Conservation (phyloP, 495 filamentous ascomycete genomes). For the Aspergillus sclerotioniger region DNA sequence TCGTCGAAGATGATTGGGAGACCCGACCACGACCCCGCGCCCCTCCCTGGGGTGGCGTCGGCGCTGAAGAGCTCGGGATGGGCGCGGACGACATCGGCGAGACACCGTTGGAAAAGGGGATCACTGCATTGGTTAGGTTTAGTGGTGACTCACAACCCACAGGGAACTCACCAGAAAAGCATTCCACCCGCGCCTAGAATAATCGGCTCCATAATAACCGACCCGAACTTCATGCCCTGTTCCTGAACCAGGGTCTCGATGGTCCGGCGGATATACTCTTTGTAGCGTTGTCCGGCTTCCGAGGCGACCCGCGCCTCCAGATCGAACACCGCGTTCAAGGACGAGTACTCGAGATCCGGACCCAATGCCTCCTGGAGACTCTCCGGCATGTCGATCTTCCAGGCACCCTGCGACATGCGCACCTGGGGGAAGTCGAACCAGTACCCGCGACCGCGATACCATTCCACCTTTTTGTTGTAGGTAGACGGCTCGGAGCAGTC, state of each 20-base stretch:
- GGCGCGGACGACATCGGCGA: conserved; percentile 61
- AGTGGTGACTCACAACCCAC: neutral
- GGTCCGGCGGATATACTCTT: conserved; percentile 51
- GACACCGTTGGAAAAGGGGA: conserved; percentile 69
- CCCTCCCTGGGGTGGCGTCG: conserved; percentile 11
- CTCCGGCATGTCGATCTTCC: conserved; percentile 58
- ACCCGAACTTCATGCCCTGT: conserved; percentile 66
- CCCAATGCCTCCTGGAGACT: conserved; percentile 46
- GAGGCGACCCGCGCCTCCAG: conserved; percentile 45
- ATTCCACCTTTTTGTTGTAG: conserved; percentile 74
- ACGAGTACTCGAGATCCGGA: conserved; percentile 40
- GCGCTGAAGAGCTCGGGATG: conserved; percentile 48
- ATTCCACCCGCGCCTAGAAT: conserved; percentile 77
- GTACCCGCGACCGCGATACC: conserved; percentile 70
- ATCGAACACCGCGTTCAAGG: conserved; percentile 61
- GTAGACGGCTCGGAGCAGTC: conserved; percentile 69
- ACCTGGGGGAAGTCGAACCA: conserved; percentile 77
- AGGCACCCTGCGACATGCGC: conserved; percentile 58
- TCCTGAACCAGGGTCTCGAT: conserved; percentile 48
- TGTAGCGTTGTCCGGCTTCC: conserved; percentile 48
- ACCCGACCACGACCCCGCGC: conserved; percentile 56
- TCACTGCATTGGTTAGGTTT: conserved; percentile 46
- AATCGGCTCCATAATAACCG: conserved; percentile 71
- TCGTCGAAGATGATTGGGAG: conserved; percentile 76
- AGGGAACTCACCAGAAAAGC: conserved; percentile 60